A percentile compares a stretch with the other conserved stretches of the same genome.
phyloP scores from a whole-genome alignment of 2,329 filamentous ascomycete genomes.

The Xylaria sp. region DNA sequence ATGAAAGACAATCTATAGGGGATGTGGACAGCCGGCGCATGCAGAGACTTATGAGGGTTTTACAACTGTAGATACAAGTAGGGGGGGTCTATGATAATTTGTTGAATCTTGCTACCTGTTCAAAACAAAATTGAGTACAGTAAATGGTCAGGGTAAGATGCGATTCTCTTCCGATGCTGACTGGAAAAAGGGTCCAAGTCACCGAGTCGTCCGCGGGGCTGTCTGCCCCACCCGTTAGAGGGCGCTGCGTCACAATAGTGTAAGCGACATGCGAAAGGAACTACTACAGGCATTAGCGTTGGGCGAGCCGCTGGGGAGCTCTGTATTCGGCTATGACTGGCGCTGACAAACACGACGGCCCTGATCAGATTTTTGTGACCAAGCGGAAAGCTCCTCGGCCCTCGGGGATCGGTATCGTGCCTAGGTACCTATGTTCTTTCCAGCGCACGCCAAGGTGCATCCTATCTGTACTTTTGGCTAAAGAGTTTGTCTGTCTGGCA shows the following conservation, averaged over 20 bases:
- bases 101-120: not conserved
- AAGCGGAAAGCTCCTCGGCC: slow-evolving; percentile 16
- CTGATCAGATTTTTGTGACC: not conserved
- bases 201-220: slow-evolving; percentile 9
- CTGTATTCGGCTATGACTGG: slow-evolving; percentile 19
- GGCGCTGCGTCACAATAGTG: not conserved
- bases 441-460: not conserved
- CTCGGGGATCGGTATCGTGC: slow-evolving; percentile 19
- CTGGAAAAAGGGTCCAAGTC: not conserved
- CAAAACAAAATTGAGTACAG: not conserved
- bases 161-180: slow-evolving; percentile 3
- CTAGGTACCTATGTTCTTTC: not conserved
- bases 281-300: too few relatives aligned
- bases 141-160: not conserved
- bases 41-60: not conserved
- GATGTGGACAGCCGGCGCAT: not conserved
- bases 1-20: not conserved
- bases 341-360: slow-evolving; percentile 22
- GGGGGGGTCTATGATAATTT: not conserved
- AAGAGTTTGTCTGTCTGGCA: not conserved
- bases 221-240: slow-evolving; percentile 13
- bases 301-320: too few relatives aligned
- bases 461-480: not conserved
- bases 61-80: not conserved
- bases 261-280: not conserved